A percentile compares a stretch with the other conserved stretches of the same genome.
Conservation (phyloP, 2,329 filamentous ascomycete species). For the Allantophomopsis lycopodina region DNA sequence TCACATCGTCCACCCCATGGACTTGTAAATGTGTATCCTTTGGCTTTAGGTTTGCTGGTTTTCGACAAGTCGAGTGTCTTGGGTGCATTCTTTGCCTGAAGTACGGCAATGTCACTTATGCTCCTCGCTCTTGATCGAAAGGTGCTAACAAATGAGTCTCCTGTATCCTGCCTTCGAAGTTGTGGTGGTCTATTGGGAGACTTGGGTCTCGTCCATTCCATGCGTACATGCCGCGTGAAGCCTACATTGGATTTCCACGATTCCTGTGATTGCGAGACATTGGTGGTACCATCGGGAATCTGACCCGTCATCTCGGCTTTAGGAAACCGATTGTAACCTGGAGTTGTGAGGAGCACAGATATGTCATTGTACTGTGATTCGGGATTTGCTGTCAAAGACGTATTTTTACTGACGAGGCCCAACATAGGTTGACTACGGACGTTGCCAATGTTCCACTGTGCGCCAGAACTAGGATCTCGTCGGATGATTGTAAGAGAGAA, state of each 20-base stretch:
- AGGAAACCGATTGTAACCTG: conserved; percentile 18
- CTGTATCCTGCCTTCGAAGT: too few relatives aligned
- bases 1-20: conserved; percentile 84
- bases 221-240: conserved; percentile 41
- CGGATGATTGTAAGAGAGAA: conserved; percentile 44
- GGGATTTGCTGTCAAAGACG: conserved; percentile 3
- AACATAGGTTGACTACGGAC: conserved; percentile 26
- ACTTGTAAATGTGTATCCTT: conserved; percentile 66
- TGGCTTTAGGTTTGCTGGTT: conserved; percentile 3
- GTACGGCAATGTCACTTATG: conserved; percentile 6
- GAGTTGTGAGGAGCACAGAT: conserved; percentile 16
- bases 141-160: too few relatives aligned
- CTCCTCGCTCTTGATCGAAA: conserved; percentile 4
- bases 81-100: neutral
- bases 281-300: conserved; percentile 1
- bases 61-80: neutral
- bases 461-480: conserved; percentile 53
- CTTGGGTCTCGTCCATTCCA: conserved; percentile 22
- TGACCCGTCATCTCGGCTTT: conserved; percentile 2
- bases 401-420: conserved; percentile 10
- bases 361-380: conserved; percentile 4
- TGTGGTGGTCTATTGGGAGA: too few relatives aligned
- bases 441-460: conserved; percentile 64
- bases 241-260: conserved; percentile 3
- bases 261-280: neutral